These are phyloP conservation scores for Aureobasidium sp. DNA, from an alignment of 2,329 filamentous ascomycete genomes.

Conservation along the genomic window DNA sequence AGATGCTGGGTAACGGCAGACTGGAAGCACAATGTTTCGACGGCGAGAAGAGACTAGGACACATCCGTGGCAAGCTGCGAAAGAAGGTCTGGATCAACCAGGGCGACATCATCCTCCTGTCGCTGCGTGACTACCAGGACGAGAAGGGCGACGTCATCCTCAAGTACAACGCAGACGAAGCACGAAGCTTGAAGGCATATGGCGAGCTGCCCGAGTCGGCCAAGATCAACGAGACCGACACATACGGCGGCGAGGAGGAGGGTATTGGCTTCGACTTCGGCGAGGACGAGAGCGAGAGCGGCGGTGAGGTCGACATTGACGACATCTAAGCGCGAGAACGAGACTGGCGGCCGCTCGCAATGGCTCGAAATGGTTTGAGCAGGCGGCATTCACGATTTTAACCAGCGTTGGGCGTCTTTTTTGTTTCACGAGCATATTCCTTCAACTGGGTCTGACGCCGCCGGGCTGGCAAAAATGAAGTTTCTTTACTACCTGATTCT, in stretches of 20 bases:
- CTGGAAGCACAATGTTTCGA: slow-evolving; percentile 94
- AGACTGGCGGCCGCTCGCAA: not conserved
- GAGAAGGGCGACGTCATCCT: slow-evolving; percentile 90
- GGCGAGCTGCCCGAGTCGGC: slow-evolving; percentile 94
- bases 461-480: slow-evolving; percentile 13
- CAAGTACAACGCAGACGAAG: slow-evolving; percentile 94
- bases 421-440: slow-evolving; percentile 15
- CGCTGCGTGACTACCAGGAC: slow-evolving; percentile 86
- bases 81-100: slow-evolving; percentile 99
- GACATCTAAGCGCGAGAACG: slow-evolving; percentile 59
- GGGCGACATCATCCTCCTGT: slow-evolving; percentile 85
- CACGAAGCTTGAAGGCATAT: slow-evolving; percentile 89
- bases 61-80: slow-evolving; percentile 90
- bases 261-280: slow-evolving; percentile 99
- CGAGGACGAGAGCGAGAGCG: slow-evolving; percentile 63
- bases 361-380: not conserved
- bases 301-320: slow-evolving; percentile 87
- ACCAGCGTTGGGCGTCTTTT: slow-evolving; percentile 16
- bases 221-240: slow-evolving; percentile 99
- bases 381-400: slow-evolving; percentile 13
- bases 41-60: slow-evolving; percentile 75
- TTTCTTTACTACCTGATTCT: slow-evolving; percentile 5
- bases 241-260: slow-evolving; percentile 81
- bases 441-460: slow-evolving; percentile 12
- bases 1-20: slow-evolving; percentile 94